A percentile compares a stretch with the other conserved stretches of the same genome.
phyloP scores from a whole-genome alignment of 345 rosid species.

The Citrus reticulata region DNA sequence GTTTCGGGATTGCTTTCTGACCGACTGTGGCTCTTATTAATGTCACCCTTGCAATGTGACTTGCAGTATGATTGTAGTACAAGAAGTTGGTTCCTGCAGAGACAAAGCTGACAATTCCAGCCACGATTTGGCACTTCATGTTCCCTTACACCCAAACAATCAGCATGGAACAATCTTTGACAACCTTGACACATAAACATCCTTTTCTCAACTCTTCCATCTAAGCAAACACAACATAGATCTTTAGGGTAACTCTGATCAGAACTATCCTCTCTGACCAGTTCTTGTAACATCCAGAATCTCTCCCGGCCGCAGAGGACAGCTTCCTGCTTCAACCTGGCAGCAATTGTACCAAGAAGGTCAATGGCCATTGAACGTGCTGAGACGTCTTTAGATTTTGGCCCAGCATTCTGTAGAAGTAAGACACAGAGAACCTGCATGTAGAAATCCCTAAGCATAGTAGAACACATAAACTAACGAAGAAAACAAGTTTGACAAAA shows the following conservation, averaged over 20 bases:
- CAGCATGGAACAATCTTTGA: constrained; percentile 75
- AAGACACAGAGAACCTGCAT: constrained; percentile 96
- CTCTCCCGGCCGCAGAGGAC: constrained; percentile 48
- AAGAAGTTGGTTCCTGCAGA: constrained; percentile 78
- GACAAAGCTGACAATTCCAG: constrained; percentile 83
- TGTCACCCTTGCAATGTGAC: constrained; percentile 47
- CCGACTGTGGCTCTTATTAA: constrained; percentile 17
- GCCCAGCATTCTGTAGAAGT: constrained; percentile 92
- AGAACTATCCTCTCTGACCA: constrained; percentile 41
- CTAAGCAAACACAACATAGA: constrained; percentile 69
- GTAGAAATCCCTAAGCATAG: constrained; percentile 22
- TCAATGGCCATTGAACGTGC: constrained; percentile 96
- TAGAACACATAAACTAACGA: constrained; percentile 12
- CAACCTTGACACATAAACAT: constrained; percentile 77
- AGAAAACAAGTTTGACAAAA: constrained; percentile 10
- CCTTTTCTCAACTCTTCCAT: constrained; percentile 51
- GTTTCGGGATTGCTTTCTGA: constrained; percentile 33
- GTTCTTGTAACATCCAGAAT: constrained; percentile 65
- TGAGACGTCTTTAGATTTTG: constrained; percentile 85
- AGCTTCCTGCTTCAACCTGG: constrained; percentile 87
- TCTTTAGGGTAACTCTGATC: constrained; percentile 44
- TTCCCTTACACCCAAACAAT: constrained; percentile 87
- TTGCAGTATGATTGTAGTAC: constrained; percentile 77
- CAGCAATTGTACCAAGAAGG: constrained; percentile 86
- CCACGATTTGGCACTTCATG: constrained; percentile 58